Base-by-base conservation (phyloP, 2,329 filamentous ascomycete genomes). In the Aschersonia sp. region DNA sequence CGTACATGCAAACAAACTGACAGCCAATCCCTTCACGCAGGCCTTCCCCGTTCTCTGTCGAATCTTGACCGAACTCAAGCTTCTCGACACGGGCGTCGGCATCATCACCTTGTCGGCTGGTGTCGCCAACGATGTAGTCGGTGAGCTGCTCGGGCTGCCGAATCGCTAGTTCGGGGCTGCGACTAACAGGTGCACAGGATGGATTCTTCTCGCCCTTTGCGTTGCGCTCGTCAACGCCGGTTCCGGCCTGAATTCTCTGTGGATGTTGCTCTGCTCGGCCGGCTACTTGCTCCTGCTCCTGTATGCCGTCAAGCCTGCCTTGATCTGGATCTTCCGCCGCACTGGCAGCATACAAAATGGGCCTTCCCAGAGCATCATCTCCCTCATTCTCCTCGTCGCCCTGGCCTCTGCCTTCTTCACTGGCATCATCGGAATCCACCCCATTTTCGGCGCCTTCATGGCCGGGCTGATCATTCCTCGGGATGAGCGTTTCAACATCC, bases 401-500 rank as follows among this genome's bases (percentile, higher is more conserved):
- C 71, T 97, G 12, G 72, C 76, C 0, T 92, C 87, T 0, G 75
- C 88, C 5, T 94, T 89, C 70, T 94, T 94, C 60, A 94, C 88
- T 0, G 72, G 83, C 48, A 84, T 92, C 50, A 95, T 97, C 58
- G 90, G 90, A 44, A 81, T 96, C 1, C 90, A 97, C 61, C 79
- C 90, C 48, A 96, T 97, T 60, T 97, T 97, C 57, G 90, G 90
- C 42, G 88, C 84, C 4, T 97, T 97, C 61, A 72, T 96, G 50
- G 78, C 90, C 42, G 90, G 90, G 1, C 63, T 97, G 30, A 92
- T 97, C 49, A 88, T 88, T 55, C 90, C 89, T 0, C 88, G 92
- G 58, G 85, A 94, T 49, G 84, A 85, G 45, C 86, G 88, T 31
- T 94, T 95, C 58, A 85, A 87, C 29, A 92, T 95, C 64, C 89